phyloP scores from a whole-genome alignment of 2,329 filamentous ascomycete genomes.

The Colletotrichum destructivum region DNA sequence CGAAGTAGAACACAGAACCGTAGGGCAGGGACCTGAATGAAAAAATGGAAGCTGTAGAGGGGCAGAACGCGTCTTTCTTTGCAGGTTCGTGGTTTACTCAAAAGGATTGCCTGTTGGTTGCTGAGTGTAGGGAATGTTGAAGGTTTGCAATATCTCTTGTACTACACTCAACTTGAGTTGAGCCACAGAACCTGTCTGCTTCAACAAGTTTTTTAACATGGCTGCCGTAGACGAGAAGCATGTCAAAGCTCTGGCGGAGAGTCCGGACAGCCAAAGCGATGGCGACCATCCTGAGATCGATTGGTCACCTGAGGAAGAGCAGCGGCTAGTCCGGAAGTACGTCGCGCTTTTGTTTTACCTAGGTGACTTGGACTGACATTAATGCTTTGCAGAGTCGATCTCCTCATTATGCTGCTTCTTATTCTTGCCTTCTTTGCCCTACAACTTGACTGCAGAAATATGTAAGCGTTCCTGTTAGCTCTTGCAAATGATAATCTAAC shows the following conservation, averaged over 20 bases:
- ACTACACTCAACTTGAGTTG: too few relatives aligned
- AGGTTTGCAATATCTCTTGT: not conserved
- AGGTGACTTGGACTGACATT: not conserved
- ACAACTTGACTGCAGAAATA: slow-evolving; percentile 53
- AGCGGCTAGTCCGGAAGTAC: slow-evolving; percentile 48
- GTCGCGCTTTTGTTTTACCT: not conserved
- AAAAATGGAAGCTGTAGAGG: not conserved
- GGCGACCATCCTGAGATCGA: slow-evolving; percentile 34
- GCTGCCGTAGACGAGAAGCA: slow-evolving; percentile 23
- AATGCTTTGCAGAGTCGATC: slow-evolving; percentile 56
- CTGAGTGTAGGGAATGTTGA: not conserved
- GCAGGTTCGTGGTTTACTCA: not conserved
- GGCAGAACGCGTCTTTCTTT: not conserved
- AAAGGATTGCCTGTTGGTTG: not conserved
- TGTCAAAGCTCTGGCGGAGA: slow-evolving; percentile 14
- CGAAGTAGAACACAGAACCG: slow-evolving; percentile 26
- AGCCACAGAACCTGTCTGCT: not conserved
- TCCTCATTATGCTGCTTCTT: slow-evolving; percentile 61
- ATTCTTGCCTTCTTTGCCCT: slow-evolving; percentile 63
- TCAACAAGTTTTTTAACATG: slow-evolving; percentile 12
- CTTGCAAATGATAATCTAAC: not conserved
- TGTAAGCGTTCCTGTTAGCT: slow-evolving; percentile 47
- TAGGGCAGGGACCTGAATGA: not conserved
- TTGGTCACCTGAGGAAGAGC: slow-evolving; percentile 50
- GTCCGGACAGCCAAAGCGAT: slow-evolving; percentile 29